Evolutionary conservation across 2,329 filamentous ascomycete species (phyloP), one percentile per base, ranked within the genome.

Genomic region (Colletotrichum sp.): DNA sequence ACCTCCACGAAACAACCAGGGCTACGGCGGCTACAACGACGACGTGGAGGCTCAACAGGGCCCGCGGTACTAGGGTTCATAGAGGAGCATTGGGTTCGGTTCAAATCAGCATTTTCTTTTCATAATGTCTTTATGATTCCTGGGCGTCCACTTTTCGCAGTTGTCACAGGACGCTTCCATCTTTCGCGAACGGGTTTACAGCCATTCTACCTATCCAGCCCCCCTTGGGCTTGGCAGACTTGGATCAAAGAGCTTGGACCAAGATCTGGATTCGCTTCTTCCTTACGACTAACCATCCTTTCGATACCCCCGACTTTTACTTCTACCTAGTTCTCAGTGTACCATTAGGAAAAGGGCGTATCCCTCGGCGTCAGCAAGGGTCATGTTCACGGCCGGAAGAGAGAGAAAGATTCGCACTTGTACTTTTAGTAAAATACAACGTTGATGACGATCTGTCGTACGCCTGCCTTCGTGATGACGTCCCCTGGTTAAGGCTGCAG

Each of bases 11-110:
- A 79, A 52, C 44, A 52, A 78, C n/a, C 78, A 77, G 36, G 81
- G 81, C 12, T 85, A 84, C 65, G 84, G 81, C 66, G 84, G 81
- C 52, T 86, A 87, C 76, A 83, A 86, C 52, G 78, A 65, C 30
- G 79, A 80, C 21, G 60, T 82, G 26, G 85, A 86, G 73, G 80
- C 82, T 18, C 85, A 86, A 68, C 78, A 79, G 72, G 78, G 79
- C 68, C 73, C 78, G 24, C 79, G 81, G 32, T 81, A 82, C 72
- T 83, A 83, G 70, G 60, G 30, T 36, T 32, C 32, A 52, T 68
- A 75, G 66, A 74, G 66, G 26, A 67, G 30, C 15, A 39, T 36
- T 34, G 32, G 72, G 52, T 49, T 60, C 36, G 55, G 57, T 52
- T 18, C 44, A 32, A 52, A 49, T 8, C 57, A 30, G 74, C 71